Conservation (phyloP, 257 asterid species). For the Solanum arcanum region DNA sequence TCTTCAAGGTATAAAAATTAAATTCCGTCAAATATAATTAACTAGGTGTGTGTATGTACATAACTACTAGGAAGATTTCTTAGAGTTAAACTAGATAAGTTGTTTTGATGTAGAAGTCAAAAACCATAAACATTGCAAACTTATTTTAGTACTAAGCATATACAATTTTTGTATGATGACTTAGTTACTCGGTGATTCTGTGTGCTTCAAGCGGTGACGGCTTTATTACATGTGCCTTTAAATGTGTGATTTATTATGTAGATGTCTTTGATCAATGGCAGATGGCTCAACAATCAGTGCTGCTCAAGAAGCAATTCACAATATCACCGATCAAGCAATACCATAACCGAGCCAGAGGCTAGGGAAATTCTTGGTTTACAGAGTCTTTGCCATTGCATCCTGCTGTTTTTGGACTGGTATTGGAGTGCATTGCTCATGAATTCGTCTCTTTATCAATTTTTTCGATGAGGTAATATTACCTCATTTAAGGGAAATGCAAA, state of each 20-base stretch:
- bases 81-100: too few species aligned
- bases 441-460: background rate
- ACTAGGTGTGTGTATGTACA: too few species aligned
- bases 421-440: background rate
- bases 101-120: too few species aligned
- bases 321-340: background rate
- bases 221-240: background rate
- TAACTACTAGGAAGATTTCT: too few species aligned
- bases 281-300: background rate
- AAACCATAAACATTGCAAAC: too few species aligned
- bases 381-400: slow-evolving; percentile 9
- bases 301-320: background rate
- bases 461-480: slow-evolving; percentile 21
- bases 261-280: background rate
- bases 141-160: background rate
- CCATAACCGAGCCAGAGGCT: background rate
- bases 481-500: slow-evolving; percentile 37
- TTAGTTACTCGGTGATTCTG: background rate
- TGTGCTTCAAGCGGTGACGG: background rate
- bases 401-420: background rate
- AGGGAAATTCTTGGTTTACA: slow-evolving; percentile 9
- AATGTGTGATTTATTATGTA: background rate
- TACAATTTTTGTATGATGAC: background rate
- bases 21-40: too few species aligned
- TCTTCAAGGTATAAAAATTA: too few species aligned